Evolutionary conservation across 331 rosid species (phyloP), one percentile per base, ranked within the genome.

Genomic region (Quercus phellos): DNA sequence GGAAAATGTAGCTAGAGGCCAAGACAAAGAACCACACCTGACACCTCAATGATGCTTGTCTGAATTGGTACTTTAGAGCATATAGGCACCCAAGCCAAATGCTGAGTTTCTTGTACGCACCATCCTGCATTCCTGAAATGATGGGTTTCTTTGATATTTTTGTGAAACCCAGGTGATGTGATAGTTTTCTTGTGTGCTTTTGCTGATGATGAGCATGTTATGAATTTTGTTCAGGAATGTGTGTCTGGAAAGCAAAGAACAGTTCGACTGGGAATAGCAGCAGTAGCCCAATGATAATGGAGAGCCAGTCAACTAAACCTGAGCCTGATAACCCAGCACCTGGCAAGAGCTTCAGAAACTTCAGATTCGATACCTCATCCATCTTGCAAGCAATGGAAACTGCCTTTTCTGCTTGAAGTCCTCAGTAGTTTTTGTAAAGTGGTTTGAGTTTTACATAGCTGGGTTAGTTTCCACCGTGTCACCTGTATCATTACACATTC

Each of bases 161-260:
- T 22, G 19, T 46, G 16, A 38, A 53, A 13, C 32, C 19, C 16
- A 4, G 46, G 75, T 6, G 67, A 9, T 61, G 13, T 32, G 50
- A 64, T 14, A 12, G 55, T 51, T 35, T 61, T 79, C 22, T 42
- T 9, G 46, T 66, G 22, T 54, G 43, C 32, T 72, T 76, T 61
- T 61, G 53, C 79, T 83, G 76, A 84, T 83, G 76, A 81, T 70
- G 35, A 67, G 56, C 80, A 43, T 55, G 42, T 11, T 34, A 64
- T 58, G 76, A 46, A 73, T 83, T 74, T 16, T 85, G 80, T 78
- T 5, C 59, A 94, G 98, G 93, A 76, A 69, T 90, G 60, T 81
- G 82, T 30, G 89, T 92, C 72, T 94, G 97, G 97, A 94, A 87
- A 78, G 95, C 94, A 8, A 94, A 90, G 81, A 89, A 78, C 82